Conservation (phyloP, 2,329 filamentous ascomycete genomes). For the Laburnicola sp. region DNA sequence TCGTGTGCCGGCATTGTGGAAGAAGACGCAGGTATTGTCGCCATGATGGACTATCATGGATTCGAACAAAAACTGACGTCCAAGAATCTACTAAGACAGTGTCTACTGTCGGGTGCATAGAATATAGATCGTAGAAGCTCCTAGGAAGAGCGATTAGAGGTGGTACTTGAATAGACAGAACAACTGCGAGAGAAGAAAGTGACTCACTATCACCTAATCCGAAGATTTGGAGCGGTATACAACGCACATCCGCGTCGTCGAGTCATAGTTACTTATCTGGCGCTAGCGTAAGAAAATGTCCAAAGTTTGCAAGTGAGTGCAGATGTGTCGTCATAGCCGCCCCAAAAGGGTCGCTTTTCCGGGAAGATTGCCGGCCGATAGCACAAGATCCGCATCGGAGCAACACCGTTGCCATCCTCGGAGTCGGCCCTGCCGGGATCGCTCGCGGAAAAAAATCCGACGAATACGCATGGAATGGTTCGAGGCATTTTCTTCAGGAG, state of each 20-base stretch:
- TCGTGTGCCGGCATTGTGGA: conserved; percentile 21
- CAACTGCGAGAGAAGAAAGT: neutral
- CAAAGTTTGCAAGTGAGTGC: conserved; percentile 1
- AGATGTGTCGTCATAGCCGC: conserved; percentile 5
- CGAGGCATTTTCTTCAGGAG: too few relatives aligned
- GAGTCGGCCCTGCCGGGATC: neutral
- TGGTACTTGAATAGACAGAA: neutral
- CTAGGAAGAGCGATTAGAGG: neutral
- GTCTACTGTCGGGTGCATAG: neutral
- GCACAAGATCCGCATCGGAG: conserved; percentile 5
- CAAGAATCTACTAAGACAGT: neutral
- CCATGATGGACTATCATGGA: conserved; percentile 37
- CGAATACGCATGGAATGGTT: neutral
- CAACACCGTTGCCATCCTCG: neutral
- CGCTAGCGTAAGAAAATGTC: conserved; percentile 17
- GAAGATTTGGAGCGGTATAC: neutral
- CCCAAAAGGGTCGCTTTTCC: conserved; percentile 11
- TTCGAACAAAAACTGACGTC: neutral
- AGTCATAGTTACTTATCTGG: conserved; percentile 19
- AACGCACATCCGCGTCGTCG: neutral
- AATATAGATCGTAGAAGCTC: neutral
- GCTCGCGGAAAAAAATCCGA: neutral
- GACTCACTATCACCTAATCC: neutral
- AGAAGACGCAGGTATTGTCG: conserved; percentile 24
- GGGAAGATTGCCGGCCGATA: conserved; percentile 10